Percentiles rank a stretch among this genome's conserved stretches.
These are phyloP conservation scores for Teratosphaeria nubilosa DNA, from an alignment of 2,329 filamentous ascomycete species.

Conservation along the genomic window DNA sequence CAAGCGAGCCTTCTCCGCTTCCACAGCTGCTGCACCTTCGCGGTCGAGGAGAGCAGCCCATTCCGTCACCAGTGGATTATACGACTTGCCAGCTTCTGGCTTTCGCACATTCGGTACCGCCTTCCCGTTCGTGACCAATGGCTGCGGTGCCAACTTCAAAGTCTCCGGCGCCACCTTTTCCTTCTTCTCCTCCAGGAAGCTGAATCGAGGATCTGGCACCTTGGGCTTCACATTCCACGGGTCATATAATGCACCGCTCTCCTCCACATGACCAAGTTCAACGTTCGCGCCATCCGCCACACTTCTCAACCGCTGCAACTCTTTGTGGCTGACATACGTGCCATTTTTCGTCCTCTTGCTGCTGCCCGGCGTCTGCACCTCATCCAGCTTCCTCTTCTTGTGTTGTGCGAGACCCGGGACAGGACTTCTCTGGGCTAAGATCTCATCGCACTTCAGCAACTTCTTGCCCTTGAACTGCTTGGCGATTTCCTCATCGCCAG, in stretches of 20 bases:
- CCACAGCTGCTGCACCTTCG: slow-evolving; percentile 70
- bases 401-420: slow-evolving; percentile 64
- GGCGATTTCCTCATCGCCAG: slow-evolving; percentile 57
- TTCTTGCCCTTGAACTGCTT: slow-evolving; percentile 62
- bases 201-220: slow-evolving; percentile 44
- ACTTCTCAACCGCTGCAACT: slow-evolving; percentile 65
- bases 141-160: slow-evolving; percentile 65
- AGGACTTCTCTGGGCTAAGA: slow-evolving; percentile 73
- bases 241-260: slow-evolving; percentile 61
- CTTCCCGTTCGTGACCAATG: slow-evolving; percentile 65
- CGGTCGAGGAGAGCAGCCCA: slow-evolving; percentile 67
- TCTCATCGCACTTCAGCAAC: slow-evolving; percentile 80
- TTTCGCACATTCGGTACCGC: slow-evolving; percentile 65
- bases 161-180: slow-evolving; percentile 64
- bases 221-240: slow-evolving; percentile 57
- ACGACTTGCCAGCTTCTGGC: slow-evolving; percentile 75
- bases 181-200: slow-evolving; percentile 54
- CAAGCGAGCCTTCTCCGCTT: slow-evolving; percentile 65
- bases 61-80: slow-evolving; percentile 81
- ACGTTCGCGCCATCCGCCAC: slow-evolving; percentile 58
- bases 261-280: slow-evolving; percentile 38
- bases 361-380: slow-evolving; percentile 47
- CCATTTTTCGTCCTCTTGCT: slow-evolving; percentile 66
- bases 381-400: slow-evolving; percentile 67
- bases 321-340: slow-evolving; percentile 69